A percentile compares a stretch with the other conserved stretches of the same genome.
Conservation (phyloP, 2,329 filamentous ascomycete genomes). For the Phialophora expanda region DNA sequence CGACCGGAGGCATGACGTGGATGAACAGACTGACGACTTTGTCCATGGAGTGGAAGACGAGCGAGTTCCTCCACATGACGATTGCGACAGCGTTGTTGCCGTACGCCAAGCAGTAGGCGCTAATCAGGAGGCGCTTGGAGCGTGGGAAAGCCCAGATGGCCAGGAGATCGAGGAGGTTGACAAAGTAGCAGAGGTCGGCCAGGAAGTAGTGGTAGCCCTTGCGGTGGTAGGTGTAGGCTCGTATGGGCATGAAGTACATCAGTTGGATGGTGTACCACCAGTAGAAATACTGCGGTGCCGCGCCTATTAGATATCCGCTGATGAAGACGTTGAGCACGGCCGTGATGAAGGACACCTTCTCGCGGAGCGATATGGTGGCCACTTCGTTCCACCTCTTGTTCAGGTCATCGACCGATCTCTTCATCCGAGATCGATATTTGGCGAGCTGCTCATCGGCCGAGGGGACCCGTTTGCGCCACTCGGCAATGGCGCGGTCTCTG, state of each 20-base stretch:
- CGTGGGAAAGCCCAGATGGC: slow-evolving; percentile 88
- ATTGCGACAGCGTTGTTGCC: slow-evolving; percentile 98
- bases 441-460: slow-evolving; percentile 91
- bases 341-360: slow-evolving; percentile 95
- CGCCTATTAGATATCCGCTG: slow-evolving; percentile 91
- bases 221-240: slow-evolving; percentile 86
- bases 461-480: slow-evolving; percentile 85
- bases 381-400: slow-evolving; percentile 86
- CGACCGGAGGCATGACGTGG: slow-evolving; percentile 97
- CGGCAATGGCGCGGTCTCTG: slow-evolving; percentile 87
- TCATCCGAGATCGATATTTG: slow-evolving; percentile 87
- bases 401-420: slow-evolving; percentile 83
- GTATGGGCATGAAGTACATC: slow-evolving; percentile 95
- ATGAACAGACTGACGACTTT: slow-evolving; percentile 98
- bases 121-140: slow-evolving; percentile 89
- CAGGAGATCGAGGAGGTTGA: slow-evolving; percentile 82
- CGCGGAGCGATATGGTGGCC: slow-evolving; percentile 82
- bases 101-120: slow-evolving; percentile 88
- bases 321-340: slow-evolving; percentile 98
- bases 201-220: slow-evolving; percentile 97
- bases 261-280: slow-evolving; percentile 89
- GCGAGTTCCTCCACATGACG: slow-evolving; percentile 98
- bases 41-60: slow-evolving; percentile 98
- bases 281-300: slow-evolving; percentile 82
- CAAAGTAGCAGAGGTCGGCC: slow-evolving; percentile 96